Base-by-base conservation (phyloP, 1,139 yeast genomes). In the Geotrichum cucujoidarum region DNA sequence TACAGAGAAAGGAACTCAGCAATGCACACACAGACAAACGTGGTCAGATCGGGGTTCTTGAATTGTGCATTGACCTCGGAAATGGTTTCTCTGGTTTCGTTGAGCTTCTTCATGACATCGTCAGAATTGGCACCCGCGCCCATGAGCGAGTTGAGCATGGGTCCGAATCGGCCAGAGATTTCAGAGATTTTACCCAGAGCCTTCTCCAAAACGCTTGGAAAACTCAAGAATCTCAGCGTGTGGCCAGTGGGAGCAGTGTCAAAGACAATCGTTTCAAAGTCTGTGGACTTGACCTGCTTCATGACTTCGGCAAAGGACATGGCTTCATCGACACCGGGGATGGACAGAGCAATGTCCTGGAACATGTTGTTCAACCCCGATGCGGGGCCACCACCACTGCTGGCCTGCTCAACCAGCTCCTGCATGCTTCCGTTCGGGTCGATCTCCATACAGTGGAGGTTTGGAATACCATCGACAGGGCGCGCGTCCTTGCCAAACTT, bases 161-260 rank as follows among this genome's bases (percentile, higher is more conserved):
- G 97, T 1, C 98, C 98, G 60, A 92, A 78, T 61, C 79, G 80
- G 13, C 92, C 85, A 30, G 94, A 82, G 51, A 92, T 76, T 58
- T 87, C 95, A 60, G 89, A 82, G 65, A 92, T 82, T 64, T 92
- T 92, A 47, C 85, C 82, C 59, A 92, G 74, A 33, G 95, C 77
- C 67, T 88, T 88, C 60, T 89, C 94, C 54, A 92, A 73, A 4
- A 97, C 90, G 18, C 94, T 78, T 29, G 98, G 98, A 61, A 92
- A 78, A 68, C 90, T 96, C 64, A 92, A 75, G 70, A 92, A 92
- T 62, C 98, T 80, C 58, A 92, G 75, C 1, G 98, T 92, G 69
- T 92, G 98, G 35, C 98, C 98, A 0, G 98, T 92, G 57, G 98
- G 98, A 0, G 98, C 98, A 20, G 98, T 92, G 66, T 92, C 98